Conservation (phyloP, 352 stramenopile genomes). For the Pythium scleroteichum region DNA sequence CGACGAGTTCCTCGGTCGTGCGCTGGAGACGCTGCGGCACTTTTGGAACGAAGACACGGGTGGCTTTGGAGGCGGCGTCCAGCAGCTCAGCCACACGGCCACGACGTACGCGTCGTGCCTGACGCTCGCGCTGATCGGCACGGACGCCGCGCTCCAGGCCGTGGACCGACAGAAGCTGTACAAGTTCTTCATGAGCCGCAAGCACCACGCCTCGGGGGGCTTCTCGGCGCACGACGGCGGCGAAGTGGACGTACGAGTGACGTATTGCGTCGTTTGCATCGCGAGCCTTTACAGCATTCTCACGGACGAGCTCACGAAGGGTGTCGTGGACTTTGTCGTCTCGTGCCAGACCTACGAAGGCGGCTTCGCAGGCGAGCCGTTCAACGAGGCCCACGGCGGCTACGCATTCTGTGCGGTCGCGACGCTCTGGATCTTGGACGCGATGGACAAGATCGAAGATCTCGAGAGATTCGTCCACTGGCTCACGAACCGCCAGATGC, state of each 20-base stretch:
- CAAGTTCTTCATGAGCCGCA: constrained; percentile 89
- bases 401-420: constrained; percentile 98
- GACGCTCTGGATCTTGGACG: constrained; percentile 90
- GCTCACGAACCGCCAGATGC: constrained; percentile 94
- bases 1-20: constrained; percentile 37
- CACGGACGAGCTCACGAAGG: constrained; percentile 79
- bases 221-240: constrained; percentile 98
- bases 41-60: constrained; percentile 69
- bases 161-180: constrained; percentile 87
- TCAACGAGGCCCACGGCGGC: constrained; percentile 97
- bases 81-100: constrained; percentile 83
- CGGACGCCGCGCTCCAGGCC: constrained; percentile 65
- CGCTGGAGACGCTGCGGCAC: constrained; percentile 59
- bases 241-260: constrained; percentile 95
- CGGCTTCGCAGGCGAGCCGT: constrained; percentile 91
- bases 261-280: constrained; percentile 97
- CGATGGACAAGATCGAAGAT: constrained; percentile 53
- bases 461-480: constrained; percentile 77
- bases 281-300: constrained; percentile 92
- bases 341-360: constrained; percentile 98
- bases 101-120: constrained; percentile 96
- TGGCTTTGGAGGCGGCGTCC: constrained; percentile 95
- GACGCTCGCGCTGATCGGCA: constrained; percentile 91
- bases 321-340: constrained; percentile 80
- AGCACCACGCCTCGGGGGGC: constrained; percentile 75